phyloP scores from a whole-genome alignment of 345 rosid genomes.

The Euphorbia tirucalli region DNA sequence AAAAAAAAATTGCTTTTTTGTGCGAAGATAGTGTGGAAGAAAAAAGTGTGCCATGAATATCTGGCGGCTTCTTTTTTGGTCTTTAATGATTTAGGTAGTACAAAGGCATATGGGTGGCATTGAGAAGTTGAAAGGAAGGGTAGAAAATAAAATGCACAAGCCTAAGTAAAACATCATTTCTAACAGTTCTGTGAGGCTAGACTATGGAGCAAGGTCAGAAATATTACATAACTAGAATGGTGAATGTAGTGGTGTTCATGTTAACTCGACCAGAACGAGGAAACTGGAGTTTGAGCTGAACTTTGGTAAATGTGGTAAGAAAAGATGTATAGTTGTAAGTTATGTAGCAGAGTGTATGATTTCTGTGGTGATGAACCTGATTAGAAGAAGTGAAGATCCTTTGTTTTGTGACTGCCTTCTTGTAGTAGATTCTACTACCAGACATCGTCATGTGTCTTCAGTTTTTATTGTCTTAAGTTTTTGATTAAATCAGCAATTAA shows the following conservation, averaged over 20 bases:
- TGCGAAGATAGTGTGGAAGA: not conserved
- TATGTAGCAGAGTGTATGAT: not conserved
- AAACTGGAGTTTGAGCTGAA: not conserved
- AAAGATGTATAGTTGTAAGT: too few species aligned
- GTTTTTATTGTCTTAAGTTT: not conserved
- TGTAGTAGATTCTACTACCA: not conserved
- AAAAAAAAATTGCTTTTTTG: not conserved
- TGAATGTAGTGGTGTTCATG: not conserved
- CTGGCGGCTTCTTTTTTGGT: not conserved
- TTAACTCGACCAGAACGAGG: not conserved
- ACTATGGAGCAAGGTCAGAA: not conserved
- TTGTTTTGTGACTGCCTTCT: not conserved
- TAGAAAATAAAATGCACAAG: too few species aligned
- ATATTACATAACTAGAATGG: not conserved
- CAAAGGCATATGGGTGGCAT: not conserved
- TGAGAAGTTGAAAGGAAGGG: not conserved
- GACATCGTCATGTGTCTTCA: not conserved
- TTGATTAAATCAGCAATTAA: not conserved
- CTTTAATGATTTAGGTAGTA: slow-evolving; percentile 2
- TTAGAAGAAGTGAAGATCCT: not conserved
- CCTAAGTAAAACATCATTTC: not conserved
- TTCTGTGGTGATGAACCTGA: not conserved
- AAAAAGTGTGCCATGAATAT: not conserved
- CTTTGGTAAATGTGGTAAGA: not conserved
- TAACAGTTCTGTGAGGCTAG: not conserved